These are phyloP conservation scores for Quercus cerris DNA, from an alignment of 306 rosid genomes.

Conservation along the genomic window DNA sequence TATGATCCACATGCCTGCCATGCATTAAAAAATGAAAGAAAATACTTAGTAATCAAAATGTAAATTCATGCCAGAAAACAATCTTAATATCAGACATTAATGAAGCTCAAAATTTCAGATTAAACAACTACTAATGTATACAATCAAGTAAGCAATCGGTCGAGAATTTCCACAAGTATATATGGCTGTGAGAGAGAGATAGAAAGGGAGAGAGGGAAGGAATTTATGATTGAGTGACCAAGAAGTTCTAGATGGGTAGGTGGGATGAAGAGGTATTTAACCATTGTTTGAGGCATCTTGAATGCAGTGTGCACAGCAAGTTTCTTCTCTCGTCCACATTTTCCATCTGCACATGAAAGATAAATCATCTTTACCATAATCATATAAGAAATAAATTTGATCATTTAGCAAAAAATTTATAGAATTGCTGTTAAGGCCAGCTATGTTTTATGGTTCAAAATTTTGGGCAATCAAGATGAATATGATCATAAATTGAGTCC, in stretches of 20 bases:
- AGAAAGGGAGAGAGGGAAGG: background rate
- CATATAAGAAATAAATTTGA: background rate
- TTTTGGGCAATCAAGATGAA: background rate
- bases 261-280: conserved; percentile 13
- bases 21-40: background rate
- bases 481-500: background rate
- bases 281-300: conserved; percentile 14
- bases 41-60: background rate
- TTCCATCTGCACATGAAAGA: conserved; percentile 22
- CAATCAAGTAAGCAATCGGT: background rate
- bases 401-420: no score
- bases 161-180: background rate
- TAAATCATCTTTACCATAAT: background rate
- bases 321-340: conserved; percentile 9
- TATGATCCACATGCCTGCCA: conserved; percentile 21
- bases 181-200: background rate
- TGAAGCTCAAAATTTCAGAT: background rate
- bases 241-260: conserved; percentile 22
- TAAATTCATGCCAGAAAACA: background rate
- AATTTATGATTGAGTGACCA: conserved; percentile 23
- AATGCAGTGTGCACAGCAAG: background rate
- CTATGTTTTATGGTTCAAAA: background rate
- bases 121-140: background rate
- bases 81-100: background rate
- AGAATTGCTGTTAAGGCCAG: no score